Base-by-base conservation (phyloP, 2,329 filamentous ascomycete genomes). In the Ophiostoma himal-ulmi region DNA sequence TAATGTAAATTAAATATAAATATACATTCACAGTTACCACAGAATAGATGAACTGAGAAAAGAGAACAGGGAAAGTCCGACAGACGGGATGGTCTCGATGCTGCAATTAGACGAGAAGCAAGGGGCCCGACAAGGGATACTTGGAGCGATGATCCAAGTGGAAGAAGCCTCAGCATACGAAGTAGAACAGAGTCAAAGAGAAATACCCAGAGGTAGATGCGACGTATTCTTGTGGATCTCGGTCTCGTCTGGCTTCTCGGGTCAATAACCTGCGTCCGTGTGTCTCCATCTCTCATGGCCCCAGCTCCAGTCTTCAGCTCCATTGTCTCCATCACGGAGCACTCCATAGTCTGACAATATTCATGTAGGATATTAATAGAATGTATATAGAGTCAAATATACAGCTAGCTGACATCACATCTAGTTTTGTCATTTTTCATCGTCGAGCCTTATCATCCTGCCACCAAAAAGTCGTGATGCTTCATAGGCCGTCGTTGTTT, bases 171-270 rank as follows among this genome's bases (percentile, higher is more conserved):
- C 20, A n/a, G 17, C 44, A 48, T 14, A 30, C 26, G 26, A 30
- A 30, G 3, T 30, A 30, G 26, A 30, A 30, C 26, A 30, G 30
- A 30, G 30, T 30, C 30, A 30, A 30, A 30, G 30, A 30, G 30
- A 44, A 44, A 44, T 17, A 20, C 5, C 17, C 44, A 57, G 5
- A 26, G 10, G 13, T 30, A 57, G n/a, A 57, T 54, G 1, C 48
- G n/a, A 57, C n/a, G 52, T 57, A 26, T 67, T 57, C n/a, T 30
- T 54, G 52, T 70, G 52, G 41, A 64, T 64, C 52, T 70, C 69
- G 48, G 52, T 57, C 52, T 57, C 52, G 52, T 22, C 52, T 57
- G 52, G 52, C 22, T 57, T 57, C 52, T 57, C 52, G 52, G 52
- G 52, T 57, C 52, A 57, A 14, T 22, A 57, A 26, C 22, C 52